Evolutionary conservation across 257 asterid genomes (phyloP), one percentile per base, ranked within the genome.

Genomic region (Henckelia pumila): DNA sequence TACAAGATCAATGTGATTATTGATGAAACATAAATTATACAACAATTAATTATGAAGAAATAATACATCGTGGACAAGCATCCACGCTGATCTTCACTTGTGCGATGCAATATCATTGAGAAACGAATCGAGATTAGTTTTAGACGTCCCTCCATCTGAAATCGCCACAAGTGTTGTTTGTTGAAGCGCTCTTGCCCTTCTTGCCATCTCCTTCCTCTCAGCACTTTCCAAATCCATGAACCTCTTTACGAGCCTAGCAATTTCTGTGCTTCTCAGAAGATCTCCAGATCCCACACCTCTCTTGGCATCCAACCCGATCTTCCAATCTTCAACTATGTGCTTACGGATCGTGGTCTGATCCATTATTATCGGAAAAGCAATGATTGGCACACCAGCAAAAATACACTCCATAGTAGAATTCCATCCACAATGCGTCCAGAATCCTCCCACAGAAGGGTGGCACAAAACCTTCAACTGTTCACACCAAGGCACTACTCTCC

Each of bases 371-470:
- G 95, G 95, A 67, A 81, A 77, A 7, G 88, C 75, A 29, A 89
- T 87, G 26, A 83, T 75, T 1, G 95, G 92, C 22, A 79, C 77
- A 2, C 89, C 95, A 3, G 79, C 75, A 71, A 76, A 81, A 33
- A 83, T 76, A 21, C 80, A 82, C 66, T 84, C 96, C 80, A 76
- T 78, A 0, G 88, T 88, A 0, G 94, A 88, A 61, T 81, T 88
- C 88, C 91, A 88, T 7, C 96, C 96, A 7, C 96, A 84, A 52
- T 89, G 96, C 0, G 95, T 80, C 96, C 95, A 89, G 60, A 89
- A 89, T 21, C 95, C 96, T 0, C 91, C 92, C 1, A 86, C 69
- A 0, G 88, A 71, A 58, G 83, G 70, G 66, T 84, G 92, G 60
- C 79, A 66, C 62, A 89, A 71, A 66, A 86, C 89, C 71, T 67